Evolutionary conservation across 768 basidiomycete species (phyloP).

Genomic region (Hygrophoropsis aurantiaca): DNA sequence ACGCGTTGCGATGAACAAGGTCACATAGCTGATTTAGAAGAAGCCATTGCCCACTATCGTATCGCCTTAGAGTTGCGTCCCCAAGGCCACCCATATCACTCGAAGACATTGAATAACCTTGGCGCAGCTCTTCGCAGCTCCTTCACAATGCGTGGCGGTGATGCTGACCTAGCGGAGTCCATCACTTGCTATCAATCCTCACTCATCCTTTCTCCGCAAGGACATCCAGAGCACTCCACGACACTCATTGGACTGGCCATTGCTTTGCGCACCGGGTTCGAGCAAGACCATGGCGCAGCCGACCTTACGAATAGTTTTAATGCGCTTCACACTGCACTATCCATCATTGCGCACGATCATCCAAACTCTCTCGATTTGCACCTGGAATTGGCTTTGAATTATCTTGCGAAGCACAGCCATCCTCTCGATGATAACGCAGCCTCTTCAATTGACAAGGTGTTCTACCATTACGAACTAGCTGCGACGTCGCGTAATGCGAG

Average conservation of each 20-base stretch:
- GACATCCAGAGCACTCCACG: slow-evolving; percentile 13
- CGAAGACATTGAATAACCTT: slow-evolving; percentile 9
- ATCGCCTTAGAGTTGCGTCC: slow-evolving; percentile 14
- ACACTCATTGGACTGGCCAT: slow-evolving; percentile 18
- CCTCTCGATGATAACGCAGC: slow-evolving; percentile 6
- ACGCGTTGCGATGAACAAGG: slow-evolving; percentile 20
- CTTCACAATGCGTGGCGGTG: slow-evolving; percentile 1
- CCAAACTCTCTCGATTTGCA: slow-evolving; percentile 11
- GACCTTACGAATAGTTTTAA: slow-evolving; percentile 18
- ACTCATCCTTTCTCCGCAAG: slow-evolving; percentile 10
- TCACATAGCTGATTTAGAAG: slow-evolving; percentile 13
- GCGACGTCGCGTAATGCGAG: slow-evolving; percentile 18
- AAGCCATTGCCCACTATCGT: slow-evolving; percentile 14
- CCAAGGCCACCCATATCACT: slow-evolving; percentile 4
- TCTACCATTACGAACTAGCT: slow-evolving; percentile 16
- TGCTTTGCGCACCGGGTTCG: slow-evolving; percentile 11
- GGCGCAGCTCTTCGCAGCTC: slow-evolving; percentile 8
- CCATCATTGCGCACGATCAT: slow-evolving; percentile 5
- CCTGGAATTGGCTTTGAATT: slow-evolving; percentile 11
- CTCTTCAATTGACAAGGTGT: slow-evolving; percentile 21
- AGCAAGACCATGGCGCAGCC: slow-evolving; percentile 2
- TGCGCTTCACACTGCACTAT: slow-evolving; percentile 13
- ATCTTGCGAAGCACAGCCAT: slow-evolving; percentile 4
- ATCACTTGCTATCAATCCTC: slow-evolving; percentile 13
- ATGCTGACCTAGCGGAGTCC: slow-evolving; percentile 21